phyloP scores from a whole-genome alignment of 2,329 filamentous ascomycete genomes.

The Catunica adiposa region DNA sequence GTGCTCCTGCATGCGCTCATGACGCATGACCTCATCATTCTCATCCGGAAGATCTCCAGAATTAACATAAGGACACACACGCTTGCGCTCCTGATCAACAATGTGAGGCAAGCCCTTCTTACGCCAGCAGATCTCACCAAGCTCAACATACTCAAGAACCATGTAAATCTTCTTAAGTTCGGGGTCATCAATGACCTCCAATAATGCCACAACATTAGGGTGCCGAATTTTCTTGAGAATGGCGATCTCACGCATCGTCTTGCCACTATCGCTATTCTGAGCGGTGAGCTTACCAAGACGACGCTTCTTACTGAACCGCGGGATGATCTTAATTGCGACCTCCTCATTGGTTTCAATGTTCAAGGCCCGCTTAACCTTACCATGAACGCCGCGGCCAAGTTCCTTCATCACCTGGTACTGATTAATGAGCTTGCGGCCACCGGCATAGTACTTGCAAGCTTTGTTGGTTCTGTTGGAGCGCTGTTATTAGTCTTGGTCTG shows the following conservation, averaged over 20 bases:
- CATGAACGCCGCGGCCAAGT: constrained; percentile 86
- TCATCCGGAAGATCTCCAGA: background rate
- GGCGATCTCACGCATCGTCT: constrained; percentile 89
- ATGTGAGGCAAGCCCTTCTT: constrained; percentile 75
- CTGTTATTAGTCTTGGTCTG: background rate
- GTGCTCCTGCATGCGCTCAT: constrained; percentile 41
- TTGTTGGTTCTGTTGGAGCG: constrained; percentile 57
- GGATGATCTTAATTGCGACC: constrained; percentile 97
- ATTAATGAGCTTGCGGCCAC: constrained; percentile 91
- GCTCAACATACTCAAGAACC: constrained; percentile 84
- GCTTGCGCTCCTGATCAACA: constrained; percentile 62
- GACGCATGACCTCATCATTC: constrained; percentile 41
- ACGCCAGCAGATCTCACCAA: constrained; percentile 88
- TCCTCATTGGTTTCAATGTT: constrained; percentile 59
- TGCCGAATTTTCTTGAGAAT: constrained; percentile 97
- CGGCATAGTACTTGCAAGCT: constrained; percentile 69
- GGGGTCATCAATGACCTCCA: constrained; percentile 96
- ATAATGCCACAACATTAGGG: constrained; percentile 84
- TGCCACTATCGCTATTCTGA: constrained; percentile 41
- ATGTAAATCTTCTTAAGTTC: constrained; percentile 97
- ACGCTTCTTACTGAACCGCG: constrained; percentile 82
- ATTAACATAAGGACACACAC: constrained; percentile 36
- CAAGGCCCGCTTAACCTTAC: constrained; percentile 89
- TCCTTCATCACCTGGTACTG: constrained; percentile 96
- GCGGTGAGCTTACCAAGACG: constrained; percentile 70